A percentile compares a stretch with the other conserved stretches of the same genome.
Conservation (phyloP, 2,329 filamentous ascomycete genomes). For the Hortaea werneckii region DNA sequence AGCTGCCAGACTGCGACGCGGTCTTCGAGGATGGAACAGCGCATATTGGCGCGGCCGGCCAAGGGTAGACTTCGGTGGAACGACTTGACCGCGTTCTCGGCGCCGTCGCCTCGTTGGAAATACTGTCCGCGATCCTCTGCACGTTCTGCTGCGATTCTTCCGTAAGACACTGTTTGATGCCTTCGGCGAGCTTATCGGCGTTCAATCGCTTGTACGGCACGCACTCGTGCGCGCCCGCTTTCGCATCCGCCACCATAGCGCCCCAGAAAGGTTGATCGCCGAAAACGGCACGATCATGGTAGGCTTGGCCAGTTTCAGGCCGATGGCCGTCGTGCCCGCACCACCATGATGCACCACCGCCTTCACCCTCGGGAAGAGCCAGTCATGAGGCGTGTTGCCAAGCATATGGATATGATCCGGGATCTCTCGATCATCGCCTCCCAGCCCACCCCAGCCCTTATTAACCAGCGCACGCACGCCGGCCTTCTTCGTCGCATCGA, state of each 20-base stretch:
- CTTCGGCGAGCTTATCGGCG: conserved; percentile 55
- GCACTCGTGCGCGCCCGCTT: conserved; percentile 53
- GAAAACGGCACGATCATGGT: conserved; percentile 74
- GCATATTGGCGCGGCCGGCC: conserved; percentile 38
- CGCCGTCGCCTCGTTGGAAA: conserved; percentile 59
- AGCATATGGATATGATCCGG: conserved; percentile 59
- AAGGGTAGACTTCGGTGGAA: conserved; percentile 55
- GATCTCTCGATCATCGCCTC: conserved; percentile 48
- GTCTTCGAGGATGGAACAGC: conserved; percentile 56
- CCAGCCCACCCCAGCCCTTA: conserved; percentile 66
- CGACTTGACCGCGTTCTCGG: conserved; percentile 55
- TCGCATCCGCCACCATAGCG: conserved; percentile 52
- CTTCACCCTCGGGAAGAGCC: conserved; percentile 58
- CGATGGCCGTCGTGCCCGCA: conserved; percentile 65
- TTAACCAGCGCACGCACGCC: conserved; percentile 63
- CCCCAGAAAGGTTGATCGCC: conserved; percentile 76
- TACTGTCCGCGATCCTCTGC: conserved; percentile 49
- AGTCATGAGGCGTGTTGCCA: conserved; percentile 66
- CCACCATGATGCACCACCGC: conserved; percentile 69
- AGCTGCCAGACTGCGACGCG: conserved; percentile 56
- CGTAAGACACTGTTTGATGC: conserved; percentile 57
- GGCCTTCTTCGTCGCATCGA: conserved; percentile 54
- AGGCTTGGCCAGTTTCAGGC: conserved; percentile 59
- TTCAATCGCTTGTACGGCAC: conserved; percentile 59
- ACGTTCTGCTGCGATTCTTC: conserved; percentile 51